Conservation (phyloP, 441 rosid genomes). For the Corymbia calophylla region DNA sequence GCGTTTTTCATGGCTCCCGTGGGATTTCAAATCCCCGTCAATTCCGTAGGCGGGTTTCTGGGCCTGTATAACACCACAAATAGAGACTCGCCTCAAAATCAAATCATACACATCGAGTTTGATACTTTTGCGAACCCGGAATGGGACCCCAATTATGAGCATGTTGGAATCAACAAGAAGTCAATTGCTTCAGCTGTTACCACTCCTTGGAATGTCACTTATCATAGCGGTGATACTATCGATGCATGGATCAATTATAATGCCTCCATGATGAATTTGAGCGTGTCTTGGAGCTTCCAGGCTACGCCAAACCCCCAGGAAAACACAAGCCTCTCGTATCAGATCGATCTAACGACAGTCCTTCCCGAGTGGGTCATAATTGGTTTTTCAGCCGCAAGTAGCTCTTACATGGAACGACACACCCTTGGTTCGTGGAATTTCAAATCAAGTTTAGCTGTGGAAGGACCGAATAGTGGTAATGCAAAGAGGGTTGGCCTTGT, state of each 20-base stretch:
- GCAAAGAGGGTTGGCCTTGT: not conserved
- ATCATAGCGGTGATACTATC: constrained; percentile 13
- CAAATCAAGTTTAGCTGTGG: constrained; percentile 16
- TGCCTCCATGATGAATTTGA: constrained; percentile 14
- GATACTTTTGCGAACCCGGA: constrained; percentile 8
- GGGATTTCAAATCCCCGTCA: constrained; percentile 5
- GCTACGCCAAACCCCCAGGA: not conserved
- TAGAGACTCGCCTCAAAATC: not conserved
- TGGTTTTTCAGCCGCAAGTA: constrained; percentile 27
- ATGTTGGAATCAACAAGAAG: constrained; percentile 33
- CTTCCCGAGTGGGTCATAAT: constrained; percentile 28
- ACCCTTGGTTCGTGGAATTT: constrained; percentile 27
- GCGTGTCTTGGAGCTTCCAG: constrained; percentile 17
- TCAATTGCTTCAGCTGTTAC: constrained; percentile 17
- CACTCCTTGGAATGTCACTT: constrained; percentile 20
- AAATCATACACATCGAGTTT: not conserved
- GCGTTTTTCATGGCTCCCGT: constrained; percentile 8
- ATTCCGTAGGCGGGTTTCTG: constrained; percentile 12
- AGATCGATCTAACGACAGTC: constrained; percentile 17
- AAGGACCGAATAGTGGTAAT: not conserved
- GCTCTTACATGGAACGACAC: constrained; percentile 1
- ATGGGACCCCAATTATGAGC: constrained; percentile 46
- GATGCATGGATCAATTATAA: constrained; percentile 21
- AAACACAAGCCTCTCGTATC: constrained; percentile 16
- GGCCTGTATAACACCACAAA: not conserved